Base-by-base conservation (phyloP, 768 basidiomycete genomes). In the Mycena amicta region DNA sequence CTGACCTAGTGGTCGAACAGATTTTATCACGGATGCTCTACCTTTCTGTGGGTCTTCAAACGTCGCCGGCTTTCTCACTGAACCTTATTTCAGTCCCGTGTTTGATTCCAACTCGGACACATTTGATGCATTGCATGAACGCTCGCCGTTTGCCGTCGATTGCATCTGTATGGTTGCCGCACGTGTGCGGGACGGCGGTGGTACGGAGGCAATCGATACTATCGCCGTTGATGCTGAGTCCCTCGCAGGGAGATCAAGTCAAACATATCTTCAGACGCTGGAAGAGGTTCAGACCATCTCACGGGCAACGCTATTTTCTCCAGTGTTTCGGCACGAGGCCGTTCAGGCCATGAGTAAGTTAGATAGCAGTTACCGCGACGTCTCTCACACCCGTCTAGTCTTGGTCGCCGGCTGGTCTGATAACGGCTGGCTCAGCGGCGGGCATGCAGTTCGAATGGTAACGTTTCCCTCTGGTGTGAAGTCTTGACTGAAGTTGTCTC, bases 121-220 rank as follows among this genome's bases (percentile, higher is more conserved):
- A 0, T 97, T 85, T 72, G 91, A 95, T 45, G 83, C 85, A 41
- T 77, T 98, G 56, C 92, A 92, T 67, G 84, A 89, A 56, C 87
- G 95, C 47, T 96, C 94, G 52, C 95, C 95, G 0, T 97, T 96
- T 74, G 93, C 93, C 40, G 88, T 98, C 23, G 87, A 95, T 64
- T 86, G 88, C 22, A 95, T 98, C 30, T 94, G 95, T 69, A 92
- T 95, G 88, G 92, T 95, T 33, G 95, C 92, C 3, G 89, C 93
- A 13, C 85, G 89, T 57, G 92, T 95, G 30, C 85, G 92, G 55
- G 95, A 96, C 70, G 94, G 92, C 27, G 94, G 95, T 67, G 90
- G 91, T 91, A 64, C 62, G 83, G 66, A 20, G 50, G 23, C 3
- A 37, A 37, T 37, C 18, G 22, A n/a, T 15, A 22, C 25, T 2